Base-by-base conservation (phyloP, 2,329 filamentous ascomycete species). In the Microdochium trichocladiopsis region DNA sequence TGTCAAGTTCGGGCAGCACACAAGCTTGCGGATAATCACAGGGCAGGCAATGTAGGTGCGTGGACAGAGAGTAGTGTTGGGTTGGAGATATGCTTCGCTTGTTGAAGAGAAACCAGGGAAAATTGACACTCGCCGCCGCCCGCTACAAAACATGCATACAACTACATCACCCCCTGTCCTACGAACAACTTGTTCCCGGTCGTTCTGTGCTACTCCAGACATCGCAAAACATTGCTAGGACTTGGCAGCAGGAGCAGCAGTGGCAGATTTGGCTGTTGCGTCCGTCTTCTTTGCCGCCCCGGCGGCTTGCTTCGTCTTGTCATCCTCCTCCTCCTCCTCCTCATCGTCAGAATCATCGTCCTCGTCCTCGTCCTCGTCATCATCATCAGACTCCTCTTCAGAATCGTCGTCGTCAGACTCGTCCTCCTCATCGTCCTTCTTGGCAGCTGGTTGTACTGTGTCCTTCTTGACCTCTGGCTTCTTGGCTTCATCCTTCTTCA, bases 361-460 rank as follows among this genome's bases (percentile, higher is more conserved):
- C 8, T 21, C 18, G 11, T 48, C 47, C 23, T 48, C 47, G 4
- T 48, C 47, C 6, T 48, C 23, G 3, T 21, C 18, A n/a, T 48
- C 47, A 6, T 48, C 47, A 21, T 48, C 47, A 16, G 23, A 25
- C 3, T 48, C 47, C 25, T 48, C 47, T 23, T 48, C 47, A 4
- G 11, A 56, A 1, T 54, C 55, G 5, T 58, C 56, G 6, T 36
- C 49, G 22, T 50, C 50, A 22, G 52, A 49, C 18, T 51, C 52
- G 16, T 54, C 48, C 31, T 51, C 50, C 9, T 56, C 51, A 4
- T 36, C 18, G n/a, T 22, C 43, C 23, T 47, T 18, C 14, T 50
- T 14, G 3, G 25, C 28, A 3, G 25, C 16, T 11, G 9, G 8
- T 18, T 47, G 6, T 6, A 18, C 43, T 12, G 12, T 6, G 10